Conservation (phyloP, 805 yeast species). For the Candida quercuum region DNA sequence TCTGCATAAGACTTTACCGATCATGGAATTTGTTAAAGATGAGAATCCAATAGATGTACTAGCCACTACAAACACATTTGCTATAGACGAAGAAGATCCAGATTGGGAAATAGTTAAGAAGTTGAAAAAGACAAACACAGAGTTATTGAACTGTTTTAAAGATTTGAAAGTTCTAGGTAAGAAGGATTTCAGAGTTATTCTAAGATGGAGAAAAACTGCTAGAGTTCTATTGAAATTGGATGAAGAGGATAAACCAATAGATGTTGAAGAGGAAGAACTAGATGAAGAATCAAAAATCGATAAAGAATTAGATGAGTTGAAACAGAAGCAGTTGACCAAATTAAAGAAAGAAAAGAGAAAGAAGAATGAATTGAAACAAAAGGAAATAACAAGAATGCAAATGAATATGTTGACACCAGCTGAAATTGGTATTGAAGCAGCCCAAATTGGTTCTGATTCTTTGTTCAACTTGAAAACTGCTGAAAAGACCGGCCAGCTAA, state of each 20-base stretch:
- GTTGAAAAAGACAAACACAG: conserved; percentile 72
- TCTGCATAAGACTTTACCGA: conserved; percentile 62
- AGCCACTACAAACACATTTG: conserved; percentile 67
- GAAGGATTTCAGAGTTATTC: conserved; percentile 81
- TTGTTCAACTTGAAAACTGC: conserved; percentile 82
- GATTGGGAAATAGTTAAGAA: conserved; percentile 71
- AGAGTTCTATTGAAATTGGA: conserved; percentile 71
- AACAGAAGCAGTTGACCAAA: conserved; percentile 63
- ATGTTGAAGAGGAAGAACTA: conserved; percentile 58
- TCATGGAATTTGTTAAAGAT: conserved; percentile 74
- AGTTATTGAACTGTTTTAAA: conserved; percentile 75
- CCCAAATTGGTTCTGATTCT: conserved; percentile 68
- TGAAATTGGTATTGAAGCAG: conserved; percentile 93
- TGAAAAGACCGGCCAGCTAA: conserved; percentile 77
- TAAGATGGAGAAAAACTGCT: conserved; percentile 86
- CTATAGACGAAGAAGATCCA: conserved; percentile 50
- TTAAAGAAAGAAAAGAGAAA: conserved; percentile 77
- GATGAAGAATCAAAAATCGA: conserved; percentile 89
- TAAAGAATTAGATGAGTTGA: conserved; percentile 70
- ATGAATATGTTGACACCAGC: conserved; percentile 92
- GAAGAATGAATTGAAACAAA: conserved; percentile 77
- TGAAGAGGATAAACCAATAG: conserved; percentile 38
- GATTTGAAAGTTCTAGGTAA: conserved; percentile 93
- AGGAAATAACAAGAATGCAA: conserved; percentile 86
- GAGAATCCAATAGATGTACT: conserved; percentile 81